Percentiles rank a stretch among this genome's conserved stretches.
These are phyloP conservation scores for Penicillium concentricum DNA, from an alignment of 2,329 filamentous ascomycete genomes.

Conservation along the genomic window DNA sequence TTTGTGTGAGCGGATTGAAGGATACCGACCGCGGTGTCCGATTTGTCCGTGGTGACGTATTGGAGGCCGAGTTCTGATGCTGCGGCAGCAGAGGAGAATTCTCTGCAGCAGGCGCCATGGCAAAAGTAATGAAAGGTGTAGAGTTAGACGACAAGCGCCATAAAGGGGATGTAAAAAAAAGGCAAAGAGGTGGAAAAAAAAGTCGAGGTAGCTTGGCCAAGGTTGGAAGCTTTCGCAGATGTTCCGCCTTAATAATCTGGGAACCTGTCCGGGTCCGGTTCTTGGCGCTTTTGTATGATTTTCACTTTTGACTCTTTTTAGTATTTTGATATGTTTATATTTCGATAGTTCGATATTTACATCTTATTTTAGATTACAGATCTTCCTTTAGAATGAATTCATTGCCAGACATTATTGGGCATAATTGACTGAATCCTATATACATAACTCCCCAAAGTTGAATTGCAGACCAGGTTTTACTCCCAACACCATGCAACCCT, in stretches of 20 bases:
- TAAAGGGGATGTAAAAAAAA: slow-evolving; percentile 11
- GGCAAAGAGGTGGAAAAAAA: slow-evolving; percentile 6
- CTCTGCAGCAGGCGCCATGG: slow-evolving; percentile 42
- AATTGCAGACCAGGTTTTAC: slow-evolving; percentile 4
- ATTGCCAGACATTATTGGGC: neutral
- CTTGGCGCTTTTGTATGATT: slow-evolving; percentile 1
- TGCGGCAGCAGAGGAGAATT: slow-evolving; percentile 44
- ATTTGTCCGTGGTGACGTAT: slow-evolving; percentile 39
- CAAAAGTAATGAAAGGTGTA: slow-evolving; percentile 2
- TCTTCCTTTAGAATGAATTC: neutral
- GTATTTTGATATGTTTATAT: neutral
- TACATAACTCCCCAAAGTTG: slow-evolving; percentile 2
- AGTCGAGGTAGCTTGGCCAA: slow-evolving; percentile 10
- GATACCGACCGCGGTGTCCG: slow-evolving; percentile 46
- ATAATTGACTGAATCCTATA: slow-evolving; percentile 6
- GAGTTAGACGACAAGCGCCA: slow-evolving; percentile 16
- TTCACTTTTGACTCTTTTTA: neutral
- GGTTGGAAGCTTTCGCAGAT: slow-evolving; percentile 8
- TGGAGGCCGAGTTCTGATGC: slow-evolving; percentile 30
- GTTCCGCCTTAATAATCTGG: slow-evolving; percentile 25
- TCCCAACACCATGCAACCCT: slow-evolving; percentile 11
- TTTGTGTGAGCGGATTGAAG: slow-evolving; percentile 49
- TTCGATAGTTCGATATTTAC: neutral
- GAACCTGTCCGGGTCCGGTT: neutral
- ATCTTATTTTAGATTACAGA: neutral